Percentiles rank a stretch among this genome's conserved stretches.
phyloP scores from a whole-genome alignment of 192 early-diverging fungal species.

The Coemansia reversa region DNA sequence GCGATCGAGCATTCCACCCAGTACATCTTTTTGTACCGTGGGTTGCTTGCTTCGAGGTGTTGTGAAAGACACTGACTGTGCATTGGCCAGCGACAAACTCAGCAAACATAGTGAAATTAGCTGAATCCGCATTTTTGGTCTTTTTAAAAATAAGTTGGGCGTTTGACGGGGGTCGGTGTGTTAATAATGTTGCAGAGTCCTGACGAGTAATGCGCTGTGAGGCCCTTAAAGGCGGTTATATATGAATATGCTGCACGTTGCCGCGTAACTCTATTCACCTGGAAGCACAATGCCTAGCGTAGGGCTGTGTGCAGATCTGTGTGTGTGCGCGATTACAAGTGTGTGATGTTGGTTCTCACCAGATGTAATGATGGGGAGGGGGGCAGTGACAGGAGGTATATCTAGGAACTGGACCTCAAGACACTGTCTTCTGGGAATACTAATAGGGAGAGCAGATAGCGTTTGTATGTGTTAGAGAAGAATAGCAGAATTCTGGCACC shows the following conservation, averaged over 20 bases:
- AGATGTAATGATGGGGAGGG: no score
- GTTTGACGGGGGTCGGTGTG: no score
- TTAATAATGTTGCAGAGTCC: neutral
- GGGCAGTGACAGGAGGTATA: no score
- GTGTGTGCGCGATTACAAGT: neutral
- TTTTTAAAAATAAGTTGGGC: neutral
- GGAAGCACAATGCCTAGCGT: no score
- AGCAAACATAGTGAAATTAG: constrained; percentile 16
- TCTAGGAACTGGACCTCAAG: no score
- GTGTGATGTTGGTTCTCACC: neutral
- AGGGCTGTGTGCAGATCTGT: neutral
- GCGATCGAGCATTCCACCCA: constrained; percentile 19
- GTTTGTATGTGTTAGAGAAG: no score
- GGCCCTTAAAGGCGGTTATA: no score
- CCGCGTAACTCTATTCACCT: no score
- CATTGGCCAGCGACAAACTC: constrained; percentile 5
- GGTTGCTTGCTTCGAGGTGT: neutral
- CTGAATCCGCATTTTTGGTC: constrained; percentile 20
- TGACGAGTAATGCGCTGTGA: neutral
- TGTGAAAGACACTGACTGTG: constrained; percentile 1
- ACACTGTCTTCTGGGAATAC: no score
- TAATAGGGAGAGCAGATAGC: no score
- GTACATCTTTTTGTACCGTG: neutral
- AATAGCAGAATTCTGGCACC: no score
- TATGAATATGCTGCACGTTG: no score